These are phyloP conservation scores for Hysterangium stoloniferum DNA, from an alignment of 768 basidiomycete genomes.

Conservation along the genomic window DNA sequence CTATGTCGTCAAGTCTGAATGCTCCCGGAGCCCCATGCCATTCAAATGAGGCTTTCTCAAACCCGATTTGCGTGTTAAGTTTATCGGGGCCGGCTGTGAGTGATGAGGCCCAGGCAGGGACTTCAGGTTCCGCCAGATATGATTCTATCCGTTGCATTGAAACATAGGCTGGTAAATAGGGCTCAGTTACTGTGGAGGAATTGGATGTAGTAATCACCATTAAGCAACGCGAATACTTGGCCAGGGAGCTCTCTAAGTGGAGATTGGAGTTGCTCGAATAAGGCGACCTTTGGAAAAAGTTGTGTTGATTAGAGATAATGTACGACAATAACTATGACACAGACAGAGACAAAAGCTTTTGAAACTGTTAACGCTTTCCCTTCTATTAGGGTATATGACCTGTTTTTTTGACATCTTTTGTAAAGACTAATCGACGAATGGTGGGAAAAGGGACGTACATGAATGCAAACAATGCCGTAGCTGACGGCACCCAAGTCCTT, in stretches of 20 bases:
- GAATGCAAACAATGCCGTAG: slow-evolving; percentile 55
- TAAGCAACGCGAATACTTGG: slow-evolving; percentile 56
- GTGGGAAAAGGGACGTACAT: slow-evolving; percentile 26
- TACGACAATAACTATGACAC: neutral
- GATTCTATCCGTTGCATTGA: slow-evolving; percentile 76
- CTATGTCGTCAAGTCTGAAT: slow-evolving; percentile 51
- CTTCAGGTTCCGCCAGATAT: slow-evolving; percentile 67
- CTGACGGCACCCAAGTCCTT: slow-evolving; percentile 70
- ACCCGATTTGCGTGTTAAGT: slow-evolving; percentile 36
- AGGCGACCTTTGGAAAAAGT: slow-evolving; percentile 33
- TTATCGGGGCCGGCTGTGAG: slow-evolving; percentile 30
- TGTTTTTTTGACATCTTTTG: neutral
- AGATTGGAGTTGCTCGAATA: slow-evolving; percentile 65
- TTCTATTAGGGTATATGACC: slow-evolving; percentile 53
- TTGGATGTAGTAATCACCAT: slow-evolving; percentile 36
- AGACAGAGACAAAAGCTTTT: slow-evolving; percentile 65
- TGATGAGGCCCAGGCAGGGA: slow-evolving; percentile 70
- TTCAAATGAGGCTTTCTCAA: slow-evolving; percentile 45
- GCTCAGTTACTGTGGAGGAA: no score
- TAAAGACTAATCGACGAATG: neutral
- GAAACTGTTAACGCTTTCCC: slow-evolving; percentile 63
- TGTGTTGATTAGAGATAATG: neutral
- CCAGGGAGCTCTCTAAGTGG: slow-evolving; percentile 59
- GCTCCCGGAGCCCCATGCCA: slow-evolving; percentile 38
- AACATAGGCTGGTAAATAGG: slow-evolving; percentile 46